Evolutionary conservation across 306 rosid genomes (phyloP), one percentile per base, ranked within the genome.

Genomic region (Comarum palustre): DNA sequence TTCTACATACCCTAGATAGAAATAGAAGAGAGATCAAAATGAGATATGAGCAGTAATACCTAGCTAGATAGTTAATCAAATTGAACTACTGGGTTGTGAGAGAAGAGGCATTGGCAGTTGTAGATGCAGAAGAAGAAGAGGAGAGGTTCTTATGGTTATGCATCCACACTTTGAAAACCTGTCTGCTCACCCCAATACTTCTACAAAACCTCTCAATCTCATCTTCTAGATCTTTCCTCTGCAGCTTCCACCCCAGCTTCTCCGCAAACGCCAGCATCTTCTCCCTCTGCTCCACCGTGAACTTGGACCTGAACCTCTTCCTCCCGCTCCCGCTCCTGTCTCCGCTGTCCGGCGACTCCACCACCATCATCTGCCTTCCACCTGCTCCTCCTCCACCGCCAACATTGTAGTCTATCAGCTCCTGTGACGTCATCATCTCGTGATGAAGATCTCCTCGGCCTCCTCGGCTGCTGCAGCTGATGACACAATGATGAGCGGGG

Each of bases 141-240:
- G 82, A 78, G 61, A 83, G 72, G 66, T 87, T 87, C 89, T 91
- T 91, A 64, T 91, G 97, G 52, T 91, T 91, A 78, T 88, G 97
- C 97, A 88, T 91, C 97, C 97, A 91, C 4, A 91, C 97, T 82
- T 91, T 91, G 80, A 91, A 91, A 25, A 91, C 92, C 48, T 88
- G 95, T 62, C 95, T 77, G 59, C 81, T 85, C 2, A 91, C 81
- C 4, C 95, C 97, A 63, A 91, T 62, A 12, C 90, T 85, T 50
- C 78, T 73, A 65, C 97, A 91, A 64, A 91, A 91, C 71, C 88
- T 87, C 73, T 88, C 90, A 1, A 91, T 84, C 81, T 91, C 95
- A 24, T 85, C 97, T 8, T 91, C 97, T 6, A 84, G 80, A 70
- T 88, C 97, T 22, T 81, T 91, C 78, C 97, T 76, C 45, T 84